phyloP scores from a whole-genome alignment of 352 stramenopile genomes.

The Plasmopara halstedii region DNA sequence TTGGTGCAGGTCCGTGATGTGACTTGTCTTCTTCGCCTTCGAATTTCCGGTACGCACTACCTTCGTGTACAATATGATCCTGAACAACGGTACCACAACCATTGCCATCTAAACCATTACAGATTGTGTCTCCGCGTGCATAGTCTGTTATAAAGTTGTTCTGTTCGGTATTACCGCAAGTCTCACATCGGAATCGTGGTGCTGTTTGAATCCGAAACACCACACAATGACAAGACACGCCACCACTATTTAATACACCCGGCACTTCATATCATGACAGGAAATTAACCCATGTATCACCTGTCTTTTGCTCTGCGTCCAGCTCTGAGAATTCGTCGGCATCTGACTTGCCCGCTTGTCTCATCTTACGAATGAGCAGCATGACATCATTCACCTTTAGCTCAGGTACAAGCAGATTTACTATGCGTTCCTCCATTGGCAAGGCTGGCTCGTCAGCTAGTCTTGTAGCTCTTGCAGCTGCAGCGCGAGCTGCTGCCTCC shows the following conservation, averaged over 20 bases:
- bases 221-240: not conserved
- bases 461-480: constrained; percentile 32
- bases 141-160: constrained; percentile 90
- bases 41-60: constrained; percentile 94
- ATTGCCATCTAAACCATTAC: constrained; percentile 79
- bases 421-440: constrained; percentile 83
- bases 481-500: constrained; percentile 23
- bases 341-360: constrained; percentile 82
- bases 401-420: constrained; percentile 78
- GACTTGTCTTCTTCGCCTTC: constrained; percentile 95
- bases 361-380: constrained; percentile 87
- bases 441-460: constrained; percentile 40
- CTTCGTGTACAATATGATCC: constrained; percentile 95
- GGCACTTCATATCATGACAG: not conserved
- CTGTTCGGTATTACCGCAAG: constrained; percentile 82
- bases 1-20: constrained; percentile 92
- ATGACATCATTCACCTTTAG: constrained; percentile 85
- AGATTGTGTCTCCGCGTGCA: constrained; percentile 81
- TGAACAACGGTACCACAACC: constrained; percentile 91
- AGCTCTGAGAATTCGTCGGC: constrained; percentile 83
- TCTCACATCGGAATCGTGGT: constrained; percentile 77
- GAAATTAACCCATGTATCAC: constrained; percentile 22
- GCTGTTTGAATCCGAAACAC: constrained; percentile 22
- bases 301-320: constrained; percentile 79
- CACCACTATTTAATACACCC: constrained; percentile 2